These are phyloP conservation scores for Clitoria ternatea DNA, from an alignment of 306 rosid species.

Conservation along the genomic window DNA sequence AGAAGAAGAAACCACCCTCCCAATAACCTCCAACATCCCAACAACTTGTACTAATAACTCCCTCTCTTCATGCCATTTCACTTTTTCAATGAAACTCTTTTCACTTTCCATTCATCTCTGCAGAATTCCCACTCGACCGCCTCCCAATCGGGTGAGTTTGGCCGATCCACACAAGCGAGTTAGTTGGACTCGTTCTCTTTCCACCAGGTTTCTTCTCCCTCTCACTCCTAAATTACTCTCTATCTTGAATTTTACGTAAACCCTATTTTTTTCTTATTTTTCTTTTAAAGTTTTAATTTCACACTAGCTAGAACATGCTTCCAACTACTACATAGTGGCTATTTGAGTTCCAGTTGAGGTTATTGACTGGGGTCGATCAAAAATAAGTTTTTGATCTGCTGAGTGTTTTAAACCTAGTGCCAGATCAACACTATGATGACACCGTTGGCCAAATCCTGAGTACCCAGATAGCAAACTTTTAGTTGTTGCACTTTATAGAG, in stretches of 20 bases:
- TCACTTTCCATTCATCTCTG: not conserved
- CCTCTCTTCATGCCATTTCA: not conserved
- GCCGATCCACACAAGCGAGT: slow-evolving; percentile 55
- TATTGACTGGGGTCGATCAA: too few relatives aligned
- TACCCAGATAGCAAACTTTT: not conserved
- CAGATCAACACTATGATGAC: too few relatives aligned
- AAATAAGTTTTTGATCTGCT: too few relatives aligned
- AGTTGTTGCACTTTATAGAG: too few relatives aligned
- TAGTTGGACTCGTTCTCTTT: slow-evolving; percentile 90
- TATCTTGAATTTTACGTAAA: not conserved
- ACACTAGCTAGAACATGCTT: not conserved
- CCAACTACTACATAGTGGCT: too few relatives aligned
- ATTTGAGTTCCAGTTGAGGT: too few relatives aligned
- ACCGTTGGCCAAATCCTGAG: too few relatives aligned
- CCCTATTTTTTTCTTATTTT: not conserved
- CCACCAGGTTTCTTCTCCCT: slow-evolving; percentile 54
- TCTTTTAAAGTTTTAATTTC: too few relatives aligned
- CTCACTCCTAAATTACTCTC: not conserved
- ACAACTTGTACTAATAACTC: slow-evolving; percentile 44
- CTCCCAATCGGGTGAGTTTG: slow-evolving; percentile 45
- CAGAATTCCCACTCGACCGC: slow-evolving; percentile 34
- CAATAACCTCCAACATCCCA: slow-evolving; percentile 17
- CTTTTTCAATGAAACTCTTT: not conserved
- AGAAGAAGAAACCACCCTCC: slow-evolving; percentile 62
- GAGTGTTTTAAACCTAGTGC: too few relatives aligned